phyloP scores from a whole-genome alignment of 495 filamentous ascomycete genomes.

The Trichoderma orchidacearum region DNA sequence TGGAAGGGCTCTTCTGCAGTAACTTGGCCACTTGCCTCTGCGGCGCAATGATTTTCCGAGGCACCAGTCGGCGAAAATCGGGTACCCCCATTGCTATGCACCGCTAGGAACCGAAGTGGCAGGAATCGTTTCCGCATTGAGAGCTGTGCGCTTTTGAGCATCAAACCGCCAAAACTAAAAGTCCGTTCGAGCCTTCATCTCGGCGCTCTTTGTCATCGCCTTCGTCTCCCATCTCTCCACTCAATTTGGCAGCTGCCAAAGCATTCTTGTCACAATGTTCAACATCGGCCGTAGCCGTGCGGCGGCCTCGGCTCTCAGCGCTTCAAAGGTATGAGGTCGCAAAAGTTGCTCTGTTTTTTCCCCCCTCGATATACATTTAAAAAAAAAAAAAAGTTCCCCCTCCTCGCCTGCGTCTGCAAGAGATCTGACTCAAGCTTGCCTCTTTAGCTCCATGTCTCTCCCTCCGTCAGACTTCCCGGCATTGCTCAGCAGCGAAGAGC shows the following conservation, averaged over 20 bases:
- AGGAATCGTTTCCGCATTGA: slow-evolving; percentile 1
- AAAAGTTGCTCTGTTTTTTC: slow-evolving; percentile 1
- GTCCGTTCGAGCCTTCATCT: background rate
- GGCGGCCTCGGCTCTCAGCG: slow-evolving; percentile 32
- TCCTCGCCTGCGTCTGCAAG: background rate
- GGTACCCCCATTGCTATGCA: background rate
- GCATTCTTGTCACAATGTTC: slow-evolving; percentile 21
- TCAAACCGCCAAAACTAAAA: background rate
- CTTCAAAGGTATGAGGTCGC: slow-evolving; percentile 25
- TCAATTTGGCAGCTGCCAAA: background rate
- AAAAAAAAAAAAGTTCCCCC: background rate
- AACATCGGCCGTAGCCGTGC: slow-evolving; percentile 32
- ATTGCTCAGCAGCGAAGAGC: slow-evolving; percentile 59
- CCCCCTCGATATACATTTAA: background rate
- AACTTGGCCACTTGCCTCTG: background rate
- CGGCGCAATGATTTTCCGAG: background rate
- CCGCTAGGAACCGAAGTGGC: background rate
- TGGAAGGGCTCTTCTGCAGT: background rate
- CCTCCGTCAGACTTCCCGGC: slow-evolving; percentile 27
- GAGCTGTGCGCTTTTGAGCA: background rate
- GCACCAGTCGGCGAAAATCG: background rate
- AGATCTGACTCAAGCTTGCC: slow-evolving; percentile 3
- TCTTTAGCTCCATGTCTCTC: slow-evolving; percentile 16
- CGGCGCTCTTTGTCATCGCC: background rate
- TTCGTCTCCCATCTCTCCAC: slow-evolving; percentile 2